Evolutionary conservation across 176 grass and related monocot species (phyloP), one percentile per base, ranked within the genome.

Genomic region (Oryza glumipatula): DNA sequence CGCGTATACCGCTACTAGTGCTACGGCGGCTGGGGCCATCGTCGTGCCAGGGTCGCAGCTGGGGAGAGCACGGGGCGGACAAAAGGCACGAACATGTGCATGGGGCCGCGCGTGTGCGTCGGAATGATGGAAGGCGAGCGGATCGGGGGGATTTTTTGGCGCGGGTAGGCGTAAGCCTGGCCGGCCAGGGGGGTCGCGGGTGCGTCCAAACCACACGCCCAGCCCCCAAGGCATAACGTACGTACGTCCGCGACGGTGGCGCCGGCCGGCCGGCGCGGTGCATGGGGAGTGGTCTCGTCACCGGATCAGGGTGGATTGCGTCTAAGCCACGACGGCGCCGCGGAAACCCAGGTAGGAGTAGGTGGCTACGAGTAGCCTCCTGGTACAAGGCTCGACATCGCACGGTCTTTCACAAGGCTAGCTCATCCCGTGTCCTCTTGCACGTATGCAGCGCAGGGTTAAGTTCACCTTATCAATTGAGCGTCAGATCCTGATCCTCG

Each of bases 1-100:
- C 26, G 26, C 26, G 26, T 26, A 26, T 39, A 39, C 38, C 38
- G 38, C 38, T 39, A 39, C 38, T 39, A 7, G 38, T 7, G 38
- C 38, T 39, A 39, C 38, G 38, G 5, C 4, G 35, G 35, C 35
- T 36, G 35, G 35, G 35, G 35, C 35, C 35, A 36, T 36, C 35
- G 35, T 36, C 35, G 33, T 35, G 3, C 35, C 35, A 36, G 35
- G 35, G 35, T 36, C 4, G 35, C 35, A 36, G 35, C 35, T 36
- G 35, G 35, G 35, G 35, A 36, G 35, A 39, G 38, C 38, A 7
- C 38, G 38, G 38, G 6, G 80, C 70, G 86, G 91, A 91, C 85
- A 83, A 93, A 88, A 93, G 76, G 86, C 79, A 63, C 65, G 87
- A 70, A 84, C 85, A 94, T 94, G 92, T 86, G 88, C 82, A 84